Evolutionary conservation across 139 green algal genomes (phyloP).

Genomic region (Bryopsis sp.): DNA sequence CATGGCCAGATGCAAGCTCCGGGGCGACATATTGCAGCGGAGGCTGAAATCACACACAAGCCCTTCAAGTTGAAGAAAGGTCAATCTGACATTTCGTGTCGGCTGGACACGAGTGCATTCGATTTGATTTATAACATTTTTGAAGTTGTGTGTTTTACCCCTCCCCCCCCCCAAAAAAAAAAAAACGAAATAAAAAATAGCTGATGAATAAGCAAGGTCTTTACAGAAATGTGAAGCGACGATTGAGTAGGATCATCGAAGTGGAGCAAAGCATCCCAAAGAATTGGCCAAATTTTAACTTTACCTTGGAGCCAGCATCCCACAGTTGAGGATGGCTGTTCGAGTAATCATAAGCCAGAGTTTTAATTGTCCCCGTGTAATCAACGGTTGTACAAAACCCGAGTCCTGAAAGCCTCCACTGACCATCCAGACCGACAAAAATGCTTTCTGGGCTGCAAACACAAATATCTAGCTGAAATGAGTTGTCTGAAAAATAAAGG

Average conservation of each 20-base stretch:
- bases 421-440: conserved; percentile 27
- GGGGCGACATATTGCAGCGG: conserved; percentile 58
- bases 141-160: too few relatives aligned
- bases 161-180: too few relatives aligned
- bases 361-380: not conserved
- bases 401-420: not conserved
- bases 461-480: not conserved
- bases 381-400: not conserved
- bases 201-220: too few relatives aligned
- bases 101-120: not conserved
- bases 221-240: too few relatives aligned
- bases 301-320: too few relatives aligned
- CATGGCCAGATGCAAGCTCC: conserved; percentile 45
- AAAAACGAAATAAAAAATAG: too few relatives aligned
- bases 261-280: too few relatives aligned
- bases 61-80: not conserved
- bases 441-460: conserved; percentile 19
- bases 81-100: not conserved
- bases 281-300: too few relatives aligned
- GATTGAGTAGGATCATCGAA: too few relatives aligned
- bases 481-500: too few relatives aligned
- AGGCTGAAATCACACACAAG: conserved; percentile 34
- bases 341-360: not conserved
- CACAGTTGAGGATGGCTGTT: not conserved
- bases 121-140: too few relatives aligned